phyloP scores from a whole-genome alignment of 805 yeast genomes.

The Hanseniaspora jakobsenii region DNA sequence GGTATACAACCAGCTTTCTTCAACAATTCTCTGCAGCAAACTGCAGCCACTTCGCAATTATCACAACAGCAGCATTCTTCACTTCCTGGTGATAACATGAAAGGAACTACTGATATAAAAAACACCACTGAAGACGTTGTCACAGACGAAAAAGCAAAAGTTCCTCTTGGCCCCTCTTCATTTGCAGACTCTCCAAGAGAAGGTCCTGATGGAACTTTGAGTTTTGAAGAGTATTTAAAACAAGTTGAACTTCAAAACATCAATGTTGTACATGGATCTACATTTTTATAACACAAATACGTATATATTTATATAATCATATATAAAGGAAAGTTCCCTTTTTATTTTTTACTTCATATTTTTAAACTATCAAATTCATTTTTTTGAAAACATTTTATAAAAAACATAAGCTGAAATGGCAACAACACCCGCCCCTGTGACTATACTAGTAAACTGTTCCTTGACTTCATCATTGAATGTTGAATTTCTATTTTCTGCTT shows the following conservation, averaged over 20 bases:
- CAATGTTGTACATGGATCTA: constrained; percentile 1
- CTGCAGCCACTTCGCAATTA: too few species aligned
- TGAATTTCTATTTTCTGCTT: constrained; percentile 46
- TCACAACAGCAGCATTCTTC: too few species aligned
- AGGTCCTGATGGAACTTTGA: constrained; percentile 4
- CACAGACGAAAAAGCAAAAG: too few species aligned
- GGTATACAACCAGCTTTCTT: too few species aligned
- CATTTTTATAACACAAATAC: constrained; percentile 1
- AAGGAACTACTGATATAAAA: too few species aligned
- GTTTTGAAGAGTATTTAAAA: constrained; percentile 10
- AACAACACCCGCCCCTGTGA: constrained; percentile 59
- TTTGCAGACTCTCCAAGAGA: too few species aligned
- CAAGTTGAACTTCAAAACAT: constrained; percentile 7
- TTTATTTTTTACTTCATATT: not conserved
- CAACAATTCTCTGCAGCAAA: too few species aligned
- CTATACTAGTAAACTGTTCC: constrained; percentile 46
- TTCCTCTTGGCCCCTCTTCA: too few species aligned
- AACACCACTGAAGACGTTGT: too few species aligned
- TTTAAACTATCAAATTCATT: not conserved
- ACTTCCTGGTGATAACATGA: too few species aligned
- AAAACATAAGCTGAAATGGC: constrained; percentile 53
- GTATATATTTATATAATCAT: too few species aligned
- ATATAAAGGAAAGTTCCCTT: too few species aligned
- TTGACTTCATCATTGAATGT: constrained; percentile 35
- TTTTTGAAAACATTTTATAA: constrained; percentile 32